Conservation (phyloP, 2,329 filamentous ascomycete species). For the Monosporascus sp. region DNA sequence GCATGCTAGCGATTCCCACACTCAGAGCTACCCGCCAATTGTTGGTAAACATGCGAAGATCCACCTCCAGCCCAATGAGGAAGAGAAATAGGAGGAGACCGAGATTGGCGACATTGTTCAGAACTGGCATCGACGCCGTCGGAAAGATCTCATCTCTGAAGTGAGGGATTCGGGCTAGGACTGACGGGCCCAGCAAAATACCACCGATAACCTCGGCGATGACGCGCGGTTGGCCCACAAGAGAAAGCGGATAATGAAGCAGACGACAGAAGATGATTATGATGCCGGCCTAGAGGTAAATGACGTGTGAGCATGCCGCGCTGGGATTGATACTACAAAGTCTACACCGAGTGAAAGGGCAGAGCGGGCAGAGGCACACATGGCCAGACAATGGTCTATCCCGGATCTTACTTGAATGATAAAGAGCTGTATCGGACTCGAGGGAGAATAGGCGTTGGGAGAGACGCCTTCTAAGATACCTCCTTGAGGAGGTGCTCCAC, state of each 20-base stretch:
- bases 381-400: background rate
- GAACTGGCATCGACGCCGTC: conserved; percentile 55
- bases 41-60: conserved; percentile 59
- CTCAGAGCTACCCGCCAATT: conserved; percentile 67
- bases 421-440: conserved; percentile 69
- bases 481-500: conserved; percentile 34
- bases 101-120: conserved; percentile 66
- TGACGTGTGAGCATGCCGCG: conserved; percentile 4
- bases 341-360: background rate
- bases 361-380: background rate
- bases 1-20: conserved; percentile 66
- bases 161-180: conserved; percentile 66
- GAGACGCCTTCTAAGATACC: conserved; percentile 69
- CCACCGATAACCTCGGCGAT: conserved; percentile 75
- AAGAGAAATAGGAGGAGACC: conserved; percentile 70
- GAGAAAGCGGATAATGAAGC: conserved; percentile 66
- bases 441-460: conserved; percentile 62
- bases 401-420: conserved; percentile 57
- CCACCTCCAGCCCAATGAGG: conserved; percentile 69
- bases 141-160: conserved; percentile 67
- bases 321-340: background rate
- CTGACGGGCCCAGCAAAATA: conserved; percentile 67
- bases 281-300: conserved; percentile 50
- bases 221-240: conserved; percentile 67
- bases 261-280: conserved; percentile 69